Evolutionary conservation across 345 rosid genomes (phyloP), one percentile per base, ranked within the genome.

Genomic region (Melaleuca quinquenervia): DNA sequence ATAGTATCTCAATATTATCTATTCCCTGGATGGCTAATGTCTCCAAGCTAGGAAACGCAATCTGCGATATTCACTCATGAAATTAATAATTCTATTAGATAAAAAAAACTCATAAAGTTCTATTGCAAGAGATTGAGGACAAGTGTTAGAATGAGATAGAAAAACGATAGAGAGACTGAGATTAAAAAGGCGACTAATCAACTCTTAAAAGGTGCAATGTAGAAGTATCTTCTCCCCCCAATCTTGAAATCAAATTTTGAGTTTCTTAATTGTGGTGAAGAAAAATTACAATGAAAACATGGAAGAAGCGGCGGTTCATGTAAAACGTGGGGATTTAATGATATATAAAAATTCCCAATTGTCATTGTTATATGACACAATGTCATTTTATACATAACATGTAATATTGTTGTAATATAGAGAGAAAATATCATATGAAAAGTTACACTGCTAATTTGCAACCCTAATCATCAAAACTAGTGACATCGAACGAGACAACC

Each of bases 11-110:
- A 7, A 6, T 27, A 6, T 29, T 60, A 27, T 60, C 4, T 1
- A 27, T 3, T 0, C 0, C 0, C 0, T 0, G 0, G 18, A 60
- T 27, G 14, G 3, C 0, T 27, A 60, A 60, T 13, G 0, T 62
- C 44, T 62, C 22, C 44, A 62, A 62, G 21, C 0, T 62, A 7
- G 22, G 75, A 29, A 62, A 62, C 1, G 75, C 5, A 29, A 62
- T 44, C 70, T n/a, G 18, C 9, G 0, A 4, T 52, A 18, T 52
- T 6, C 21, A 3, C 22, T 52, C 55, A 52, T 8, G 55, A 18
- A 52, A 52, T 52, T 6, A 52, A 22, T 52, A 3, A 7, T 18
- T 52, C 55, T 52, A 8, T 6, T 18, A 52, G 55, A 16, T 6
- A 0, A 0, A 0, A 0, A 62, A 14, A 62, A 20, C 29, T 62